Percentiles rank a stretch among this genome's conserved stretches.
phyloP scores from a whole-genome alignment of 2,329 filamentous ascomycete genomes.

The Furcasterigmium sp. region DNA sequence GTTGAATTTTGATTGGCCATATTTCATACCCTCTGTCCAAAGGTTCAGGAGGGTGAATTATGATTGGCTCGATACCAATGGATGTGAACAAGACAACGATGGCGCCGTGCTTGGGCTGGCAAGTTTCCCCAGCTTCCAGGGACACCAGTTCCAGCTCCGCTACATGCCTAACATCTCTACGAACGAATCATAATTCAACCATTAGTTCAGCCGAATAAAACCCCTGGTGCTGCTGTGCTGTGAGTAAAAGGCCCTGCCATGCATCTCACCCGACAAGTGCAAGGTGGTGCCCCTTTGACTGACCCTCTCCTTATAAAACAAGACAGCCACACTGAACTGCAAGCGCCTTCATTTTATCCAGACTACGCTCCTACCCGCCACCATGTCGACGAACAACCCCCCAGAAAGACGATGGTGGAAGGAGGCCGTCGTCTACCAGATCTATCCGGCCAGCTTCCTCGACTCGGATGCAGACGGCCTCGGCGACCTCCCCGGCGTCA shows the following conservation, averaged over 20 bases:
- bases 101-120: no score
- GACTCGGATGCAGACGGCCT: slow-evolving; percentile 16
- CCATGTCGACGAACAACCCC: not conserved
- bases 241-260: no score
- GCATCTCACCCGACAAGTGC: no score
- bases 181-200: slow-evolving; percentile 8
- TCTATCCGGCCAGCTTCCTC: slow-evolving; percentile 37
- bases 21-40: no score
- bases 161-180: not conserved
- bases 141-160: not conserved
- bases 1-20: slow-evolving; percentile 2
- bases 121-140: no score
- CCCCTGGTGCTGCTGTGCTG: no score
- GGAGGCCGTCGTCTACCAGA: slow-evolving; percentile 48
- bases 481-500: slow-evolving; percentile 16
- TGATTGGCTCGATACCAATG: no score
- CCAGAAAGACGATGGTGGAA: slow-evolving; percentile 42
- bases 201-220: slow-evolving; percentile 1
- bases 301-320: not conserved
- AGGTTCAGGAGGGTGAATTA: no score
- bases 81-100: no score
- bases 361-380: not conserved
- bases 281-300: no score
- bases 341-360: no score
- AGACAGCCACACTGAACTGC: no score